Evolutionary conservation across 2,329 filamentous ascomycete species (phyloP).

Genomic region (Apiospora pterosperma): DNA sequence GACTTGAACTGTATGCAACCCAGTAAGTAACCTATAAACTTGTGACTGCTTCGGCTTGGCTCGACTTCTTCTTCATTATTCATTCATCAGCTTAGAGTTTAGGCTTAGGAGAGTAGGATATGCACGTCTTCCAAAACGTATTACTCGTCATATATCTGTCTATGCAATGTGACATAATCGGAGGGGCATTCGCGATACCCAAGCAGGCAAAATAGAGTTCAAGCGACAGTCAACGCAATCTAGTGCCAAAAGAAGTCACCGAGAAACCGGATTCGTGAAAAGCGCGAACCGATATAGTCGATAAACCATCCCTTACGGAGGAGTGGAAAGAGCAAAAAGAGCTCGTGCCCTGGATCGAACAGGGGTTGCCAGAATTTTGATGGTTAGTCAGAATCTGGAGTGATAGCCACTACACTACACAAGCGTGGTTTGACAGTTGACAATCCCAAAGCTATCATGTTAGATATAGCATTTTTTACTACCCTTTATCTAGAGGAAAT

Average conservation of each 20-base stretch:
- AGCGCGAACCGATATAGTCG: not conserved
- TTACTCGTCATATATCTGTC: not conserved
- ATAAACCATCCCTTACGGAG: too few relatives aligned
- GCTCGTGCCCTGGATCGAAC: constrained; percentile 2
- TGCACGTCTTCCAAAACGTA: not conserved
- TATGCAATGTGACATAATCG: not conserved
- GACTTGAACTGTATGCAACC: not conserved
- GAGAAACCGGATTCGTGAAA: too few relatives aligned
- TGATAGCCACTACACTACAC: constrained; percentile 3
- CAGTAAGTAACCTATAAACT: not conserved
- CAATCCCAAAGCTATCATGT: not conserved
- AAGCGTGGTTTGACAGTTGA: not conserved
- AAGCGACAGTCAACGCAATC: too few relatives aligned
- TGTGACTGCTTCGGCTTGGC: too few relatives aligned
- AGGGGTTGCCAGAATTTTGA: not conserved
- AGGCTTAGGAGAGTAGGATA: not conserved
- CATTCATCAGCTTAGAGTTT: not conserved
- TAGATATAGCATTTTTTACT: too few relatives aligned
- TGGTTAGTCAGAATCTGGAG: not conserved
- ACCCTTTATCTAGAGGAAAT: too few relatives aligned
- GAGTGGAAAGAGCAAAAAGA: not conserved
- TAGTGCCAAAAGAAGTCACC: not conserved
- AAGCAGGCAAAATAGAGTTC: too few relatives aligned
- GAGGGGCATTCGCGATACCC: too few relatives aligned
- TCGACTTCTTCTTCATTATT: too few relatives aligned